Evolutionary conservation across 176 grass and related monocot species (phyloP), one percentile per base, ranked within the genome.

Genomic region (Bonia amplexicaulis): DNA sequence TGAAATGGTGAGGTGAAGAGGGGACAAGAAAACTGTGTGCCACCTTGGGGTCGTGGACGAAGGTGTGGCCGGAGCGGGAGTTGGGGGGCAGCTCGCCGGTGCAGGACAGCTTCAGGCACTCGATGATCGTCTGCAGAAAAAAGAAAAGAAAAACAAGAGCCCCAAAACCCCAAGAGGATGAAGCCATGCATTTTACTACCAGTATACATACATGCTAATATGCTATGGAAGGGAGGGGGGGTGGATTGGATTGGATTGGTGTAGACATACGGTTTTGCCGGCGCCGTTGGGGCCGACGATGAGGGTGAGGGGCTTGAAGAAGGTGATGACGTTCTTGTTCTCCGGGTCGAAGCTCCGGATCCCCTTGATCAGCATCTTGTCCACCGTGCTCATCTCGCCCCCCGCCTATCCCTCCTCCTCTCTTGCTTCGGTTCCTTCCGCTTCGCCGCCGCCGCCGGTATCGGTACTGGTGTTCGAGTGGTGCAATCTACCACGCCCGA

Each of bases 361-460:
- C 37, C 93, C 96, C 79, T 98, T 98, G 63, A 98, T 92, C 64
- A 95, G 93, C 96, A 98, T 98, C 93, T 98, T 98, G 80, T 98
- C 96, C 84, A 95, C 96, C 61, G 96, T 95, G 40, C 96, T 98
- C 96, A 98, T 98, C 89, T 82, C 94, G 79, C 47, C 67, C 47
- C 47, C 65, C 6, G 19, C 49, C 49, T 57, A 77, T 61, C 25
- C 40, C 35, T 2, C 5, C 15, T 20, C 6, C 6, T 37, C 42
- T n/a, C 35, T 44, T 69, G 27, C 42, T 81, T 53, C 37, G 59
- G 49, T 54, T 55, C 5, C 62, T 71, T 23, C 9, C 13, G 27
- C 11, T 37, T 74, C 68, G 8, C 68, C 10, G 44, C 20, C 41
- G 74, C 6, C 73, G 65, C 26, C 57, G 51, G 42, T 10, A 67